Base-by-base conservation (phyloP, 257 asterid genomes). In the Apocynum venetum region DNA sequence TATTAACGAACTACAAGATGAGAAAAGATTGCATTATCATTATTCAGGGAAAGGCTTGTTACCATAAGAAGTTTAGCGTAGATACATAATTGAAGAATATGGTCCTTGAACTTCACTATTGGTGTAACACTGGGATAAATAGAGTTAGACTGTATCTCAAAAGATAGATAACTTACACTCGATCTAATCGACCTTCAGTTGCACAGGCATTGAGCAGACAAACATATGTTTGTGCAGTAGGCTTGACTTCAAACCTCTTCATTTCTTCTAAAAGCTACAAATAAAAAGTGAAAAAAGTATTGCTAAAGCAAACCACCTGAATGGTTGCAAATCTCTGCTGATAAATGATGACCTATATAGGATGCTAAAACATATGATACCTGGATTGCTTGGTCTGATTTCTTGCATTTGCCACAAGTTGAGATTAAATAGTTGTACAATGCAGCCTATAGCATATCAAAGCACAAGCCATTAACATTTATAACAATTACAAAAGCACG, bases 151-250 rank as follows among this genome's bases (percentile, higher is more conserved):
- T 17, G 73, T 43, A 43, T 17, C 38, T 41, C 35, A 8, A 36
- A 17, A 69, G 64, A 47, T 25, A 56, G 57, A 72, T 70, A 48
- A 79, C 98, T 92, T 90, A 95, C 98, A 95, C 98, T 77, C 91
- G 88, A 76, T 95, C 98, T 84, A 91, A 79, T 88, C 94, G 86
- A 72, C 98, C 98, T 61, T 85, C 73, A 66, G 92, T 90, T 77
- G 98, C 99, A 79, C 92, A 93, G 71, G 99, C 97, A 87, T 93
- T 93, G 80, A 96, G 97, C 72, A 96, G 90, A 84, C 98, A 93
- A 49, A 96, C 85, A 82, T 69, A 96, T 74, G 99, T 93, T 80
- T 96, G 98, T 55, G 91, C 97, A 8, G 93, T 93, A 81, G 96
- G 98, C 82, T 91, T 93, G 87, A 96, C 97, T 81, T 89, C 96